These are phyloP conservation scores for Nymphaea thermarum DNA, from an alignment of 164 flowering plant species.

Conservation along the genomic window DNA sequence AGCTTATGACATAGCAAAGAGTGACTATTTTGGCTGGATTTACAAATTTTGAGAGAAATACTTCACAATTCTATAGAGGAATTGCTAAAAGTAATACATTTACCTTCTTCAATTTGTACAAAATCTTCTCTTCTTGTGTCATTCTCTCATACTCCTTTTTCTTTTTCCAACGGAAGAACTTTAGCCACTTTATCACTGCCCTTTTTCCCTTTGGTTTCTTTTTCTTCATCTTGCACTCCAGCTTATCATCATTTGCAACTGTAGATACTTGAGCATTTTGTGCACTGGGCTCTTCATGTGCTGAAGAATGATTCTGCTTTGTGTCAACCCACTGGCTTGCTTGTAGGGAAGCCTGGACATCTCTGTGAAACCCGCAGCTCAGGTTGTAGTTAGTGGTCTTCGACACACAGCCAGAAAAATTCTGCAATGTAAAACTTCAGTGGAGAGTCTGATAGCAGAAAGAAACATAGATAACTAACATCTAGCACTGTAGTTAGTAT, in stretches of 20 bases:
- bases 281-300: constrained; percentile 13
- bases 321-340: constrained; percentile 27
- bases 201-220: constrained; percentile 85
- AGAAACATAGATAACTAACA: neutral
- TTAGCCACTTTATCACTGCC: constrained; percentile 90
- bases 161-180: constrained; percentile 84
- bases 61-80: neutral
- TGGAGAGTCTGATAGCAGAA: neutral
- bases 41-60: too few relatives aligned
- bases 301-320: constrained; percentile 7
- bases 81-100: neutral
- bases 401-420: constrained; percentile 21
- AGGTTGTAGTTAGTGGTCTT: constrained; percentile 23
- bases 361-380: constrained; percentile 9
- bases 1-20: too few relatives aligned
- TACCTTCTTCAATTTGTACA: constrained; percentile 78
- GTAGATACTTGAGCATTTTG: constrained; percentile 9
- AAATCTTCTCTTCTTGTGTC: constrained; percentile 79
- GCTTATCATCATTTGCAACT: constrained; percentile 8
- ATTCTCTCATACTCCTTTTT: constrained; percentile 82
- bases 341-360: constrained; percentile 4
- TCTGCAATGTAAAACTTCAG: neutral
- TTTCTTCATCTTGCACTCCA: constrained; percentile 42
- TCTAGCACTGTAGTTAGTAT: neutral
- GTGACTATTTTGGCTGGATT: too few relatives aligned